Conservation (phyloP, 352 stramenopile genomes). For the Phytophthora nicotianae region DNA sequence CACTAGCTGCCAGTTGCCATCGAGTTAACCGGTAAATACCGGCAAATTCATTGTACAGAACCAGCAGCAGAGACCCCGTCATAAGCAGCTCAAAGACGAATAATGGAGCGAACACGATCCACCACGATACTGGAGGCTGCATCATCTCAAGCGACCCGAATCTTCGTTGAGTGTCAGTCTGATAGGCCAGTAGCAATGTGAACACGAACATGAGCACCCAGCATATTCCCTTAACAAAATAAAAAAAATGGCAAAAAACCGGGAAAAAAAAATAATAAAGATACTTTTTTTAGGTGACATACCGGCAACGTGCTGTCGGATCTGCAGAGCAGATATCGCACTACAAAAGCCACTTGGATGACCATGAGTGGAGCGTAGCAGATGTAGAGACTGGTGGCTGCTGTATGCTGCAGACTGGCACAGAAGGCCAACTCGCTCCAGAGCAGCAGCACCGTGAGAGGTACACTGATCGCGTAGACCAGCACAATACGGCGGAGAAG, state of each 20-base stretch:
- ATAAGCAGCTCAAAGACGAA: slow-evolving; percentile 76
- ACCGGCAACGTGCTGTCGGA: slow-evolving; percentile 80
- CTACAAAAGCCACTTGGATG: slow-evolving; percentile 82
- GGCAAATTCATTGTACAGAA: slow-evolving; percentile 83
- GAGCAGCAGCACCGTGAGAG: slow-evolving; percentile 70
- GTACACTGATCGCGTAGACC: slow-evolving; percentile 76
- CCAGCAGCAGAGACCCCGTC: slow-evolving; percentile 49
- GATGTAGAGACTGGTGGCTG: slow-evolving; percentile 73
- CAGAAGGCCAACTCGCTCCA: slow-evolving; percentile 88
- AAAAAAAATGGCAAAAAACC: slow-evolving; percentile 7
- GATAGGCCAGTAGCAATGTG: slow-evolving; percentile 76
- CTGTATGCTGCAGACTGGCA: slow-evolving; percentile 58
- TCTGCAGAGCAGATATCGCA: slow-evolving; percentile 81
- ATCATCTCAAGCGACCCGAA: slow-evolving; percentile 25
- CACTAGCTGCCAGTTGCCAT: slow-evolving; percentile 75
- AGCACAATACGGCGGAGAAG: slow-evolving; percentile 77
- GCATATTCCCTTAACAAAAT: slow-evolving; percentile 61
- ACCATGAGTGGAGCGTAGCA: slow-evolving; percentile 82
- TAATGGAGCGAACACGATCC: slow-evolving; percentile 66
- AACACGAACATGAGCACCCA: slow-evolving; percentile 85
- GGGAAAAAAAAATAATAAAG: slow-evolving; percentile 14
- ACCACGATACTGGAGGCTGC: slow-evolving; percentile 69
- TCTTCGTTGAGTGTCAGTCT: slow-evolving; percentile 64
- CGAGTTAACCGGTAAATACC: slow-evolving; percentile 78
- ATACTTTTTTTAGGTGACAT: slow-evolving; percentile 26